A percentile compares a stretch with the other conserved stretches of the same genome.
phyloP scores from a whole-genome alignment of 164 flowering plant species.

The Magnolia sinica region DNA sequence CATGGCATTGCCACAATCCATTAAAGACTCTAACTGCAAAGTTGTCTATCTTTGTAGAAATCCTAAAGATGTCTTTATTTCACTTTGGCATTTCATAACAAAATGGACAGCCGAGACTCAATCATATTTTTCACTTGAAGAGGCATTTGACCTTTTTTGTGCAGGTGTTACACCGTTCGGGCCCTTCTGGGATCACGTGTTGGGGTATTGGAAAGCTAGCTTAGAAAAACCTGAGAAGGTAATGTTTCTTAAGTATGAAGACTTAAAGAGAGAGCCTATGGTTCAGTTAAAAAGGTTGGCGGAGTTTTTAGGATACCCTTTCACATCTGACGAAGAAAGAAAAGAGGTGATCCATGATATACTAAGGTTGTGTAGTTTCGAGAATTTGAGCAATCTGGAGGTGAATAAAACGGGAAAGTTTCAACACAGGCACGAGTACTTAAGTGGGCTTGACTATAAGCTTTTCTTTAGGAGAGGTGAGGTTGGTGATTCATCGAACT shows the following conservation, averaged over 20 bases:
- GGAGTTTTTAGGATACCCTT: constrained; percentile 33
- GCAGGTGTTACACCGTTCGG: constrained; percentile 29
- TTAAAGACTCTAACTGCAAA: constrained; percentile 21
- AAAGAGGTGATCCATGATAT: not conserved
- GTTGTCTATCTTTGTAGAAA: constrained; percentile 39
- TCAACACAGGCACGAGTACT: no score
- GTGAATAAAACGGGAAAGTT: constrained; percentile 5
- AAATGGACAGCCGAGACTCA: not conserved
- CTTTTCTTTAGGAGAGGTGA: constrained; percentile 1
- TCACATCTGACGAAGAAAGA: not conserved
- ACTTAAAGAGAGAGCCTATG: constrained; percentile 21
- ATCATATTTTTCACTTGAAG: constrained; percentile 17
- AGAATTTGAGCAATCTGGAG: constrained; percentile 8
- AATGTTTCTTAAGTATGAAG: constrained; percentile 44
- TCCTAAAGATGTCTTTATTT: constrained; percentile 38
- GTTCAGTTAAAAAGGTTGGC: constrained; percentile 22
- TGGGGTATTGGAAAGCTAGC: constrained; percentile 17
- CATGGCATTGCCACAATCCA: constrained; percentile 23
- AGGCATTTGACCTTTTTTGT: constrained; percentile 31
- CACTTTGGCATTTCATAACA: constrained; percentile 34
- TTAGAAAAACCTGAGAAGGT: constrained; percentile 30
- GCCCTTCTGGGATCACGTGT: constrained; percentile 23
- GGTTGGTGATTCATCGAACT: constrained; percentile 4
- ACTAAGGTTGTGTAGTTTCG: constrained; percentile 4
- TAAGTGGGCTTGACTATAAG: not conserved